Evolutionary conservation across 1,139 yeast species (phyloP), one percentile per base, ranked within the genome.

Genomic region (Suhomyces bokatorum): DNA sequence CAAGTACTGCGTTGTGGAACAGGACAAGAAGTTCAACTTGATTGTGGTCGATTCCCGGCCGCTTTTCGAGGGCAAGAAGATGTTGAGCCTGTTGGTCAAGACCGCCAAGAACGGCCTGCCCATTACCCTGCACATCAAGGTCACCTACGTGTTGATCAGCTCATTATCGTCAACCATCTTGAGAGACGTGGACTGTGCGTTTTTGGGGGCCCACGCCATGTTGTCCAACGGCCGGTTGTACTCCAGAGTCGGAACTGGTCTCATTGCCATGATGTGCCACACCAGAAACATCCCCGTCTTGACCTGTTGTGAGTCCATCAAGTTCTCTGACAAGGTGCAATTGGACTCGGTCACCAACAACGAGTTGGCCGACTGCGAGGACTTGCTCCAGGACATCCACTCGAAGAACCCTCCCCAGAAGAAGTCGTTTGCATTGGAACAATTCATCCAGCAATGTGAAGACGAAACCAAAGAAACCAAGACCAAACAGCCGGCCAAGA

Each of bases 151-250:
- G 28, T 70, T 90, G 53, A 81, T 93, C 50, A 85, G 85, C 44
- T 86, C 96, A 9, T 73, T 95, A 40, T 81, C 93, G 5, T 81
- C 95, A 11, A 85, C 90, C 10, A 76, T 91, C 52, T 81, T 84
- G 52, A 89, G 87, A 53, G 77, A 72, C 43, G 95, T 93, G 24
- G 95, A 93, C 56, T 86, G 87, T 53, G 96, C 93, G 6, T 86
- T 95, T 63, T 72, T 95, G 35, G 99, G 99, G 10, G 99, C 99
- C 0, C 98, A 93, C 62, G 95, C 98, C 31, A 91, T 95, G 88
- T 75, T 93, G 47, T 89, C 97, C 12, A 95, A 95, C 61, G 99
- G 99, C 1, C 81, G 91, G 62, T 75, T 95, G 47, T 90, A 88
- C 62, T 87, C 97, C 2, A 78, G 99, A 51, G 97, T 90, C 14